Percentiles rank a stretch among this genome's conserved stretches.
Conservation (phyloP, 2,329 filamentous ascomycete genomes). For the Neonectria neomacrospora region DNA sequence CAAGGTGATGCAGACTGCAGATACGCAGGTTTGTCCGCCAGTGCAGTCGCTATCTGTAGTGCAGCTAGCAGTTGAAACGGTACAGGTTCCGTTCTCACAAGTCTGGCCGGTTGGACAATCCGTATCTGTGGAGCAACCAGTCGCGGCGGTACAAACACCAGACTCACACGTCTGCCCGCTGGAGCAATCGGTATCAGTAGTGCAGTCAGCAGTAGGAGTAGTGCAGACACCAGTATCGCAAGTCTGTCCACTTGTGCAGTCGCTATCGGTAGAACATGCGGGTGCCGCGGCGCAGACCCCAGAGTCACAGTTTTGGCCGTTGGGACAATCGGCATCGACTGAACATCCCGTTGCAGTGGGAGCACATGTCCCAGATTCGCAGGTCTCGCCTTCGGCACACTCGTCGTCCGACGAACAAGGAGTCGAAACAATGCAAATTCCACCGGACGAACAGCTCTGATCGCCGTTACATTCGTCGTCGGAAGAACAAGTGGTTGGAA, state of each 20-base stretch:
- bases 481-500: background rate
- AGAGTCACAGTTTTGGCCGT: background rate
- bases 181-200: background rate
- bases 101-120: background rate
- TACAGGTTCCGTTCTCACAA: slow-evolving; percentile 3
- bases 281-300: background rate
- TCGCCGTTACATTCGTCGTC: slow-evolving; percentile 2
- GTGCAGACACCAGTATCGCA: background rate
- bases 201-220: background rate
- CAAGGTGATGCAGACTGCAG: background rate
- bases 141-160: background rate
- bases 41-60: background rate
- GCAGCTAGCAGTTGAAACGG: background rate
- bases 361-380: background rate
- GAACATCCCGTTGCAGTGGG: background rate
- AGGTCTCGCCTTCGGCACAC: background rate
- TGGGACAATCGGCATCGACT: background rate
- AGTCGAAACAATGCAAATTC: too few relatives aligned
- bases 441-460: too few relatives aligned
- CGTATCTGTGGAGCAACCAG: background rate
- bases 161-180: background rate
- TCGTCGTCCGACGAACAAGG: background rate
- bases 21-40: background rate
- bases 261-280: background rate
- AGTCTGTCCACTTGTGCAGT: background rate